Evolutionary conservation across 495 filamentous ascomycete species (phyloP), one percentile per base, ranked within the genome.

Genomic region (Aspergillus nidulans): DNA sequence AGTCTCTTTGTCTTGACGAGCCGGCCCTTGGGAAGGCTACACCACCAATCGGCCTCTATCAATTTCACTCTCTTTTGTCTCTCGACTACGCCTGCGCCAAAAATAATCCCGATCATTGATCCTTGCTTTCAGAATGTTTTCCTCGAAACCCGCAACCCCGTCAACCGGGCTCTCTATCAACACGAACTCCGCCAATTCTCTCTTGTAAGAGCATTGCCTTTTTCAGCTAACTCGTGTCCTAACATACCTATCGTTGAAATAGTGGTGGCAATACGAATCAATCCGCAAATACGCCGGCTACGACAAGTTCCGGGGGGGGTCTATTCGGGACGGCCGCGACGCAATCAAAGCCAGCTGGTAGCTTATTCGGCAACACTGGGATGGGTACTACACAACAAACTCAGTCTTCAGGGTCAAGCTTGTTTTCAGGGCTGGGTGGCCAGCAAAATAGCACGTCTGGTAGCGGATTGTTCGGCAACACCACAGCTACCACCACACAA

Each of bases 141-240:
- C 85, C 36, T 76, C 81, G 40, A 90, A 86, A 71, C 80, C 85
- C 56, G 80, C 86, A 21, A 57, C 64, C 23, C 64, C 70, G 25
- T 57, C 70, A 13, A 38, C 69, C 18, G 85, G 83, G 51, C 75
- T 92, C 51, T 88, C 83, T 53, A 88, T 94, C 65, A 92, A 90
- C 66, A 94, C 89, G n/a, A 81, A 74, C 41, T 77, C 83, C 32
- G 82, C 86, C 52, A 89, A 86, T 71, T 77, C 87, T 36, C 78
- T 89, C 64, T 90, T 85, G 84, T 87, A 68, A 82, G 82, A 20
- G 36, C 13, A 4, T 24, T 47, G 5, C 21, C n/a, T 1, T 19
- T 20, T 32, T 42, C 13, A 15, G 20, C 10, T 50, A 12, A 44
- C 24, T 26, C 15, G 36, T 39, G n/a, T 39, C 18, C 55, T 57